Percentiles rank a stretch among this genome's conserved stretches.
Evolutionary conservation across 2,329 filamentous ascomycete genomes (phyloP).

Genomic region (Juglanconis oblonga): DNA sequence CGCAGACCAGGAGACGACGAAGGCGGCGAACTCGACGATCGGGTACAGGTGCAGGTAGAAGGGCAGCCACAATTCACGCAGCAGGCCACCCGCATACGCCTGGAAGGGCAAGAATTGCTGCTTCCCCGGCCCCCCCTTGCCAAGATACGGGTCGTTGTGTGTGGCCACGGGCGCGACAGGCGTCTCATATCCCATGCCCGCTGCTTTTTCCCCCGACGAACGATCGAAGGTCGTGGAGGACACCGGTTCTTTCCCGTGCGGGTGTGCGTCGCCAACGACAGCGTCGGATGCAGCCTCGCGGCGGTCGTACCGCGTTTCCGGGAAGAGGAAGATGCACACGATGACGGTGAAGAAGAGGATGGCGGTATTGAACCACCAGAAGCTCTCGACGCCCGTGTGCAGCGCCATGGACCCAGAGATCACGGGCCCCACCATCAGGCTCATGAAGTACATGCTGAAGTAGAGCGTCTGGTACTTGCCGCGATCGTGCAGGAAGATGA

Average conservation of each 20-base stretch:
- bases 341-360: slow-evolving; percentile 48
- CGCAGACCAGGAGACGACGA: slow-evolving; percentile 53
- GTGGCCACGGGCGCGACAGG: slow-evolving; percentile 21
- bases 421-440: slow-evolving; percentile 47
- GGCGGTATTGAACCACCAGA: slow-evolving; percentile 65
- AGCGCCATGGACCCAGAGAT: slow-evolving; percentile 56
- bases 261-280: slow-evolving; percentile 10
- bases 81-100: slow-evolving; percentile 42
- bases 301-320: slow-evolving; percentile 60
- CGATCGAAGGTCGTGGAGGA: slow-evolving; percentile 14
- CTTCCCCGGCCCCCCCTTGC: slow-evolving; percentile 52
- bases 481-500: slow-evolving; percentile 63
- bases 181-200: background rate
- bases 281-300: slow-evolving; percentile 28
- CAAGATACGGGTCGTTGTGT: slow-evolving; percentile 51
- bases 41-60: slow-evolving; percentile 62
- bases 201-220: slow-evolving; percentile 10
- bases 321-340: slow-evolving; percentile 57
- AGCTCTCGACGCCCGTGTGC: slow-evolving; percentile 56
- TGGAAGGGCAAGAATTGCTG: slow-evolving; percentile 55
- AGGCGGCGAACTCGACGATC: slow-evolving; percentile 60
- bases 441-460: slow-evolving; percentile 61
- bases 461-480: slow-evolving; percentile 54
- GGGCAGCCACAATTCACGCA: slow-evolving; percentile 56
- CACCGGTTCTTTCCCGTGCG: slow-evolving; percentile 15